Base-by-base conservation (phyloP, 2,329 filamentous ascomycete species). In the Cladosporium velox region DNA sequence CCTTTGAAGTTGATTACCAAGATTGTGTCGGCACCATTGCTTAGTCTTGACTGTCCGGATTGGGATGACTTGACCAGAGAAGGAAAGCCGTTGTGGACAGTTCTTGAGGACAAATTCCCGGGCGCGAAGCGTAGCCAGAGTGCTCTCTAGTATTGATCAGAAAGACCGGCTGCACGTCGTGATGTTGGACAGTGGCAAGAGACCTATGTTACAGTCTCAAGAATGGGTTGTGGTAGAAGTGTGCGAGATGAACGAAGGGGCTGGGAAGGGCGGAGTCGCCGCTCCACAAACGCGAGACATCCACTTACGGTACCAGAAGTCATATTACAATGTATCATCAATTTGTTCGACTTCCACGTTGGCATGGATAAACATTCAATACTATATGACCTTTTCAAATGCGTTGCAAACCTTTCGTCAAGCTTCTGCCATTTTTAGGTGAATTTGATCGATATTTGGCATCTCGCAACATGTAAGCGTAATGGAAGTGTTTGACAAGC, bases 21-120 rank as follows among this genome's bases (percentile, higher is more conserved):
- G 15, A 59, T 66, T 6, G 21, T 71, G 4, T 65, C 66, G 1
- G 54, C 51, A 44, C 67, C 67, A 21, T 59, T 71, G 55, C 61
- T 71, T 12, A 69, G 67, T 38, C 8, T 70, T 64, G 67, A 64
- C 44, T 70, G 69, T 59, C 70, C 70, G 1, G 65, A 67, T 34
- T 60, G 68, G 57, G 67, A 65, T 18, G 70, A 70, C 49, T 68
- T 70, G 24, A 71, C 67, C 32, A 62, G 61, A 4, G 66, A 66
- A 41, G 70, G 70, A 7, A 66, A 68, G 35, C 69, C 69, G 18
- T 28, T 71, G 44, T 70, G 67, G 69, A 58, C 69, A 32, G 67
- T 60, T 11, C 51, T 71, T 41, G 59, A 65, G 10, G 65, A 65
- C 3, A 59, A 68, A 18, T 71, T 67, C 55, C 69, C 70, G n/a